These are phyloP conservation scores for Parsonsia alboflavescens DNA, from an alignment of 257 asterid genomes.

Conservation along the genomic window DNA sequence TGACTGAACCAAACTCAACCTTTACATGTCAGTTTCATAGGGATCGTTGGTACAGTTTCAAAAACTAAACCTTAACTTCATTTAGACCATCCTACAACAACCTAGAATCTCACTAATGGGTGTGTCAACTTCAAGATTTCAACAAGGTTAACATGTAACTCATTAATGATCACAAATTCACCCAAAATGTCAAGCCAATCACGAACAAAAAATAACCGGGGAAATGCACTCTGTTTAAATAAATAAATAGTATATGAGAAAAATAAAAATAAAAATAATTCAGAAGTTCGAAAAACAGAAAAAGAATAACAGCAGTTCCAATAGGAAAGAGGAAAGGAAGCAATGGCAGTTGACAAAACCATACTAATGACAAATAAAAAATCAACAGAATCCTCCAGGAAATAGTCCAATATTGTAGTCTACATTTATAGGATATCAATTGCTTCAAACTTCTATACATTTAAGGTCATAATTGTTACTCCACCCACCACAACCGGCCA, in stretches of 20 bases:
- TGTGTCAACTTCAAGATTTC: not conserved
- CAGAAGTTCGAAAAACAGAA: not conserved
- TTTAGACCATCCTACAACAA: not conserved
- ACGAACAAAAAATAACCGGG: not conserved
- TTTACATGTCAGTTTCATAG: not conserved
- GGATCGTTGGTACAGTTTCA: not conserved
- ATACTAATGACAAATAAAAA: not conserved
- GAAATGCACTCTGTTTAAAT: not conserved
- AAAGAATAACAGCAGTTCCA: not conserved
- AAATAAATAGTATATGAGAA: not conserved
- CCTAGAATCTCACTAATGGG: not conserved
- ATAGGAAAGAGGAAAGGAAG: not conserved
- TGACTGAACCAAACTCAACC: not conserved
- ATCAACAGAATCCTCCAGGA: not conserved
- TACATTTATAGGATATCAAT: not conserved
- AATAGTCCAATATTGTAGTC: not conserved
- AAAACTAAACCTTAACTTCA: not conserved
- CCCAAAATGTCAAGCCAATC: not conserved
- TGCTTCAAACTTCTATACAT: not conserved
- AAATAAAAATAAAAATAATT: not conserved
- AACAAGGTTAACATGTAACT: not conserved
- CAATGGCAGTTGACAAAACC: not conserved
- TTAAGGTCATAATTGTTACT: not conserved
- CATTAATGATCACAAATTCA: not conserved
- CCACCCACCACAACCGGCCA: not conserved